phyloP scores from a whole-genome alignment of 1,284 basidiomycete genomes.

The Moesziomyces parantarcticus region DNA sequence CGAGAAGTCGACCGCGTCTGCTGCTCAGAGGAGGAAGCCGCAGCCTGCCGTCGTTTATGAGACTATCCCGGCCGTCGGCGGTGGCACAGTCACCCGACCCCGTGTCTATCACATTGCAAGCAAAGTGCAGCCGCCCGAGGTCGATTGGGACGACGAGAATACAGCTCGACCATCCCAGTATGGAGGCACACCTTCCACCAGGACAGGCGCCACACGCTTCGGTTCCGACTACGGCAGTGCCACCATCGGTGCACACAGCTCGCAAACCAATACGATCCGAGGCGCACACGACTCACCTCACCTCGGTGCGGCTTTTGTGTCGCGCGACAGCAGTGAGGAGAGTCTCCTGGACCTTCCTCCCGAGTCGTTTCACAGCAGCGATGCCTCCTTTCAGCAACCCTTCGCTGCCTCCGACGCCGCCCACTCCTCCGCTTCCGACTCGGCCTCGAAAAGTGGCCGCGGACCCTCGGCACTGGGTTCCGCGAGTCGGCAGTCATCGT shows the following conservation, averaged over 20 bases:
- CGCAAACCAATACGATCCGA: constrained; percentile 40
- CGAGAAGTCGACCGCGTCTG: constrained; percentile 11
- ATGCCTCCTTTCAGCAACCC: constrained; percentile 18
- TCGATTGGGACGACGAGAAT: constrained; percentile 51
- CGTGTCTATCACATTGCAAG: constrained; percentile 80
- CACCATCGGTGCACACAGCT: constrained; percentile 44
- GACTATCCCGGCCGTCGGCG: constrained; percentile 81
- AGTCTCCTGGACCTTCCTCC: constrained; percentile 44
- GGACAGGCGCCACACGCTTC: constrained; percentile 41
- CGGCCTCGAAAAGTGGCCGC: constrained; percentile 7
- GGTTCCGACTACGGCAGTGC: constrained; percentile 48
- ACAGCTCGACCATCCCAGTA: constrained; percentile 47
- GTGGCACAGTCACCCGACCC: constrained; percentile 79
- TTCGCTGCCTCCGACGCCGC: constrained; percentile 5
- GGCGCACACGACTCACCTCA: constrained; percentile 35
- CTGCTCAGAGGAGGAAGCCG: constrained; percentile 14
- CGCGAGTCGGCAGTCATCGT: constrained; percentile 31
- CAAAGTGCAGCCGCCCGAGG: constrained; percentile 70
- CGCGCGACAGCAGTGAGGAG: constrained; percentile 43
- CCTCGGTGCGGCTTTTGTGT: constrained; percentile 24
- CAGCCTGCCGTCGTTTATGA: constrained; percentile 70
- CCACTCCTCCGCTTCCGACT: constrained; percentile 23
- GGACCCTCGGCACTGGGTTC: constrained; percentile 6
- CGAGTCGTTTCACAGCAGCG: constrained; percentile 47
- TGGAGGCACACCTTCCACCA: constrained; percentile 35